phyloP scores from a whole-genome alignment of 2,329 filamentous ascomycete species.

The Fusarium sp. region DNA sequence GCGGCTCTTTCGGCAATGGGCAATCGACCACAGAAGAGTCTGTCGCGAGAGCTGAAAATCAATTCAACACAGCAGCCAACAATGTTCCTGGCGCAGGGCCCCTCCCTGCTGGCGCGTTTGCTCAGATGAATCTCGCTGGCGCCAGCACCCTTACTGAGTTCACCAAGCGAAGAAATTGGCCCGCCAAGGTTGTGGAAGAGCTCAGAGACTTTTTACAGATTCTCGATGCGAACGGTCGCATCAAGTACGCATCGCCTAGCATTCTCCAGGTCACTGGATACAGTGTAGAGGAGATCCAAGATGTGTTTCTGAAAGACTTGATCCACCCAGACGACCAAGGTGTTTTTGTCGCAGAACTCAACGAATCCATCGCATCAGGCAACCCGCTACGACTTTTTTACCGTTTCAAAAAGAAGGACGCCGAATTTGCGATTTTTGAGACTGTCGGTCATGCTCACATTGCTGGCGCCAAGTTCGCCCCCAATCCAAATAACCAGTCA shows the following conservation, averaged over 20 bases:
- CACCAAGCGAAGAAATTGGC: constrained; percentile 78
- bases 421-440: constrained; percentile 83
- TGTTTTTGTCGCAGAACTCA: constrained; percentile 87
- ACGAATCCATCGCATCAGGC: constrained; percentile 86
- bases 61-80: constrained; percentile 48
- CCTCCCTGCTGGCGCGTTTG: constrained; percentile 52
- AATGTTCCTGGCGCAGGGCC: constrained; percentile 55
- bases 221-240: constrained; percentile 82
- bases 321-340: constrained; percentile 87
- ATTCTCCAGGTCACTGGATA: constrained; percentile 80
- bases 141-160: constrained; percentile 65
- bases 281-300: constrained; percentile 73
- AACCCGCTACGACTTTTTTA: constrained; percentile 86
- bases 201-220: constrained; percentile 90
- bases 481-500: constrained; percentile 70
- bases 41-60: constrained; percentile 47
- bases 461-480: constrained; percentile 71
- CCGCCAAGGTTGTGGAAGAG: constrained; percentile 88
- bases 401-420: constrained; percentile 79
- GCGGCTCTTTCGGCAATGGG: constrained; percentile 35
- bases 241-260: constrained; percentile 87
- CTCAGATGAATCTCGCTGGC: constrained; percentile 46
- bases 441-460: constrained; percentile 93
- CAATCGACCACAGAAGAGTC: constrained; percentile 43
- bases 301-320: constrained; percentile 80